These are phyloP conservation scores for Fusarium begoniae DNA, from an alignment of 2,329 filamentous ascomycete species.

Conservation along the genomic window DNA sequence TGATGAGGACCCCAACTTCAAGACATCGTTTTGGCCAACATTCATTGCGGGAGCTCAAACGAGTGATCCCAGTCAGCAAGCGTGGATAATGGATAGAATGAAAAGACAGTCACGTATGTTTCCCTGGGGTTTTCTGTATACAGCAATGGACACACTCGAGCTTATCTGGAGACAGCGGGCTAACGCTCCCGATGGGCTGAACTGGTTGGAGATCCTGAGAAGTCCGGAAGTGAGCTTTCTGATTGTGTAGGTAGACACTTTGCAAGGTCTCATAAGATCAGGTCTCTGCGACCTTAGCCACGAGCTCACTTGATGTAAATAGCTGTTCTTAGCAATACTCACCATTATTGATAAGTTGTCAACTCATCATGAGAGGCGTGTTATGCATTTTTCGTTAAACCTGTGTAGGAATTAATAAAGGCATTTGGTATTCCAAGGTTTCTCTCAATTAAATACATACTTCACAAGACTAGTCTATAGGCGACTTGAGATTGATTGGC, in stretches of 20 bases:
- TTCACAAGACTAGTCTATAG: not conserved
- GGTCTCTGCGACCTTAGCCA: not conserved
- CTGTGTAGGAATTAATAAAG: no score
- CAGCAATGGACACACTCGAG: slow-evolving; percentile 4
- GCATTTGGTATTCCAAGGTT: fast-evolving
- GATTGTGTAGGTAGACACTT: not conserved
- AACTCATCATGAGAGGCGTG: not conserved
- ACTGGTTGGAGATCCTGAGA: slow-evolving; percentile 10
- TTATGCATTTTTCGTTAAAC: fast-evolving
- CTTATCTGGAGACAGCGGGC: not conserved
- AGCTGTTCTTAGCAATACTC: not conserved
- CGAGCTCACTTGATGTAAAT: not conserved
- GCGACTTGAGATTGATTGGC: not conserved
- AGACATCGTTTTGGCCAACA: slow-evolving; percentile 14
- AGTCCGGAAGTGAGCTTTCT: slow-evolving; percentile 8
- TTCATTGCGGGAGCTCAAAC: slow-evolving; percentile 14
- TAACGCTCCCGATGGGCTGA: not conserved
- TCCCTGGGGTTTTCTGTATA: slow-evolving; percentile 12
- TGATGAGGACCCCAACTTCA: slow-evolving; percentile 12
- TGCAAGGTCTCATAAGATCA: no score
- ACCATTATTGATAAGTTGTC: not conserved
- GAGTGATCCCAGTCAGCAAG: not conserved
- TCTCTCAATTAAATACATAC: not conserved
- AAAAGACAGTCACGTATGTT: not conserved
- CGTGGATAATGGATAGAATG: slow-evolving; percentile 6